phyloP scores from a whole-genome alignment of 2,329 filamentous ascomycete genomes.

The Tolypocladium inflatum region DNA sequence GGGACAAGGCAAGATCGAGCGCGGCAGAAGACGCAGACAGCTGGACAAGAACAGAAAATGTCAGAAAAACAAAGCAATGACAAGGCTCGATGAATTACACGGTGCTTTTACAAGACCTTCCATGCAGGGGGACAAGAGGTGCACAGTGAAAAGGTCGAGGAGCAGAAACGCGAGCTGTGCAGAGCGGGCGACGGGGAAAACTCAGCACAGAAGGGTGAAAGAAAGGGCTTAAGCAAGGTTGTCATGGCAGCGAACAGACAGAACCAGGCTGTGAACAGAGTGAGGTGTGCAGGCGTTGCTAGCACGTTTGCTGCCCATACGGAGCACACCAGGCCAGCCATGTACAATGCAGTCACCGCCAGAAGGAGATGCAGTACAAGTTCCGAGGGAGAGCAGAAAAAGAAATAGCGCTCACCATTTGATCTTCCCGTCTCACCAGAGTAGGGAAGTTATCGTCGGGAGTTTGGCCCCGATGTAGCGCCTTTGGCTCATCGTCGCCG shows the following conservation, averaged over 20 bases:
- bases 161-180: not conserved
- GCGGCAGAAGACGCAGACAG: conserved; percentile 73
- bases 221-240: not conserved
- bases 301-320: not conserved
- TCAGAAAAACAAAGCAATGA: conserved; percentile 18
- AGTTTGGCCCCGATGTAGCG: conserved; percentile 37
- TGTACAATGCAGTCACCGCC: not conserved
- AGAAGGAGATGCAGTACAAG: not conserved
- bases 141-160: not conserved
- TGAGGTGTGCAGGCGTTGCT: not conserved
- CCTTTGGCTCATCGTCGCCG: conserved; percentile 61
- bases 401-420: conserved; percentile 35
- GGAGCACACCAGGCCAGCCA: not conserved
- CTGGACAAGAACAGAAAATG: conserved; percentile 34
- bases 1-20: conserved; percentile 67
- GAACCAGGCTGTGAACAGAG: not conserved
- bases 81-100: conserved; percentile 8
- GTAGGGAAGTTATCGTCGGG: conserved; percentile 84
- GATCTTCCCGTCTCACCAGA: conserved; percentile 56
- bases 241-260: not conserved
- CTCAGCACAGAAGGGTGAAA: too few relatives aligned
- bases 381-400: not conserved
- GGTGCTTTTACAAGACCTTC: not conserved
- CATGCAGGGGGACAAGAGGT: not conserved
- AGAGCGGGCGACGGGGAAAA: not conserved